These are phyloP conservation scores for Chrysosporium keratinophilum DNA, from an alignment of 2,329 filamentous ascomycete genomes.

Conservation along the genomic window DNA sequence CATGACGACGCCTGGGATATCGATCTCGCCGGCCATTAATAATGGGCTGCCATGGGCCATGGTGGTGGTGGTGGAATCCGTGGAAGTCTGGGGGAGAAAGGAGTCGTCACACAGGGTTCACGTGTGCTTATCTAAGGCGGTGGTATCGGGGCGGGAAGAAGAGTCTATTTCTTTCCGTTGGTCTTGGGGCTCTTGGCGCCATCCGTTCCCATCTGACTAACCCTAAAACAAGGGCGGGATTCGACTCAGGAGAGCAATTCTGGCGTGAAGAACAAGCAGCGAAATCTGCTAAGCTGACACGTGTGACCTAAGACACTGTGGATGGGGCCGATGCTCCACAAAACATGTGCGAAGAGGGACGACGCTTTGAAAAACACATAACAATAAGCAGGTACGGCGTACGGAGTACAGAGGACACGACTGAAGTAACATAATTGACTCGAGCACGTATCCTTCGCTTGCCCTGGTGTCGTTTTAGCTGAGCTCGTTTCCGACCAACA, in stretches of 20 bases:
- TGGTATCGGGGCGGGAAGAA: too few relatives aligned
- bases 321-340: constrained; percentile 9
- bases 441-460: too few relatives aligned
- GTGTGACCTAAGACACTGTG: constrained; percentile 4
- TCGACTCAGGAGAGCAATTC: not conserved
- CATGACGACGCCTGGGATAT: constrained; percentile 7
- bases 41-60: not conserved
- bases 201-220: constrained; percentile 3
- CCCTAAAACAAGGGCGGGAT: not conserved
- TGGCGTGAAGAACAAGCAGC: not conserved
- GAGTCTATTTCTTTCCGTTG: not conserved
- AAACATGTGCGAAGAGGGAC: constrained; percentile 6
- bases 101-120: not conserved
- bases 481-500: too few relatives aligned
- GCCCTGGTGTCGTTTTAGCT: too few relatives aligned
- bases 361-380: not conserved
- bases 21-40: not conserved
- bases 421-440: not conserved
- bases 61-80: not conserved
- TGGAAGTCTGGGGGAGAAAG: not conserved
- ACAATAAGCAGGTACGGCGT: constrained; percentile 3
- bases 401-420: not conserved
- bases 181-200: constrained; percentile 3
- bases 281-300: constrained; percentile 6
- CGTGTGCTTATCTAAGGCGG: too few relatives aligned